Conservation (phyloP, 1,284 basidiomycete genomes). For the Trametes pubescens region DNA sequence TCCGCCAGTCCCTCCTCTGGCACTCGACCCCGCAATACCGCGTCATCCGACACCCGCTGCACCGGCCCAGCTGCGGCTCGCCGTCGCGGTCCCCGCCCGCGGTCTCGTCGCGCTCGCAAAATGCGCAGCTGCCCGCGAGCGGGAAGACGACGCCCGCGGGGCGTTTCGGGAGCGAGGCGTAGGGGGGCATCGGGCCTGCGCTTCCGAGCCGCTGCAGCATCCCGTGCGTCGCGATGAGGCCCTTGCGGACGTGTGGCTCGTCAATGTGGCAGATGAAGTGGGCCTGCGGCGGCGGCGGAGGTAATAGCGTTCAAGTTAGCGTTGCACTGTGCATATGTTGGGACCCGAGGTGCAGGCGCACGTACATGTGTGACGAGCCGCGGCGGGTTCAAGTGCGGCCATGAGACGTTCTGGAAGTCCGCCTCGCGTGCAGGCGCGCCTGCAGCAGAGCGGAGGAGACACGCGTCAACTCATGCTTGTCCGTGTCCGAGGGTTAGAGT, state of each 20-base stretch:
- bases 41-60: slow-evolving; percentile 28
- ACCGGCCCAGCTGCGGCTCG: slow-evolving; percentile 5
- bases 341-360: no score
- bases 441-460: not conserved
- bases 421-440: slow-evolving; percentile 6
- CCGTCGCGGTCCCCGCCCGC: slow-evolving; percentile 1
- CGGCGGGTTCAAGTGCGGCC: slow-evolving; percentile 10
- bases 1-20: slow-evolving; percentile 28
- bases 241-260: slow-evolving; percentile 19
- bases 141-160: slow-evolving; percentile 12
- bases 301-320: no score
- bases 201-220: not conserved
- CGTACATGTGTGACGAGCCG: slow-evolving; percentile 10
- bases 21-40: slow-evolving; percentile 25
- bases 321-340: no score
- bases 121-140: slow-evolving; percentile 28
- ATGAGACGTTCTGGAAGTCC: slow-evolving; percentile 11
- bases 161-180: not conserved
- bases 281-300: not conserved
- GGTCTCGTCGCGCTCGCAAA: slow-evolving; percentile 27
- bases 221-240: slow-evolving; percentile 11
- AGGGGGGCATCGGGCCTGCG: not conserved
- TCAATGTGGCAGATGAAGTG: slow-evolving; percentile 16
- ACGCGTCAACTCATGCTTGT: no score
- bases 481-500: not conserved